Percentiles rank a stretch among this genome's conserved stretches.
Evolutionary conservation across 1,284 basidiomycete genomes (phyloP).

Genomic region (Wolfiporia cocos): DNA sequence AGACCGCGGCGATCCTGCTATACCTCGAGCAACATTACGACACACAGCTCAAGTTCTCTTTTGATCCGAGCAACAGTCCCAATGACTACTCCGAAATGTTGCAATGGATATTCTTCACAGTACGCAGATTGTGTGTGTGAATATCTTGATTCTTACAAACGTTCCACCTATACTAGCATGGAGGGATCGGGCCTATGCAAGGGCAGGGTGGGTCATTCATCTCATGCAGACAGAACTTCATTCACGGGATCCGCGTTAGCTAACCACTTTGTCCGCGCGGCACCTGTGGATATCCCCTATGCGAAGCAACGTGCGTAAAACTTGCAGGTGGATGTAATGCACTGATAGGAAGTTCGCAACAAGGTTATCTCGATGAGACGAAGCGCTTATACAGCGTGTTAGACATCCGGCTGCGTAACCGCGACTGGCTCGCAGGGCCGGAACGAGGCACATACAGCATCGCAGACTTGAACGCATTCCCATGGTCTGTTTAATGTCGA

Average conservation of each 20-base stretch:
- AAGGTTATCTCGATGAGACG: slow-evolving; percentile 71
- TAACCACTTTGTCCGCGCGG: slow-evolving; percentile 46
- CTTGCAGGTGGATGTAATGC: neutral
- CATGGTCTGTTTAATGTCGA: slow-evolving; percentile 33
- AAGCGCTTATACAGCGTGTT: slow-evolving; percentile 72
- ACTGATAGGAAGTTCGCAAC: neutral
- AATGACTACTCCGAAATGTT: slow-evolving; percentile 48
- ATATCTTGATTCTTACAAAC: neutral
- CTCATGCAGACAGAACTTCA: neutral
- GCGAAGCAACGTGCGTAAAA: slow-evolving; percentile 44
- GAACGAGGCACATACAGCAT: slow-evolving; percentile 60
- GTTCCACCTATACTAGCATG: slow-evolving; percentile 36
- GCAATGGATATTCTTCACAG: slow-evolving; percentile 76
- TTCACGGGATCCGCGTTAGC: slow-evolving; percentile 21
- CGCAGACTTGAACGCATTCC: slow-evolving; percentile 57
- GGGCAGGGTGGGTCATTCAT: slow-evolving; percentile 39
- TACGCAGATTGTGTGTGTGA: too few species aligned
- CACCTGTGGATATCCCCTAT: slow-evolving; percentile 59
- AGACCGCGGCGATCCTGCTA: slow-evolving; percentile 46
- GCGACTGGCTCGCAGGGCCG: slow-evolving; percentile 66
- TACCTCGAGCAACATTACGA: slow-evolving; percentile 47
- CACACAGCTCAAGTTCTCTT: slow-evolving; percentile 39
- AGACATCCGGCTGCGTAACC: slow-evolving; percentile 54
- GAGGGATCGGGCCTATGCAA: slow-evolving; percentile 67
- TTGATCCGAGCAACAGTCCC: slow-evolving; percentile 29